Evolutionary conservation across 805 yeast genomes (phyloP).

Genomic region (Metschnikowia noctiluminum): DNA sequence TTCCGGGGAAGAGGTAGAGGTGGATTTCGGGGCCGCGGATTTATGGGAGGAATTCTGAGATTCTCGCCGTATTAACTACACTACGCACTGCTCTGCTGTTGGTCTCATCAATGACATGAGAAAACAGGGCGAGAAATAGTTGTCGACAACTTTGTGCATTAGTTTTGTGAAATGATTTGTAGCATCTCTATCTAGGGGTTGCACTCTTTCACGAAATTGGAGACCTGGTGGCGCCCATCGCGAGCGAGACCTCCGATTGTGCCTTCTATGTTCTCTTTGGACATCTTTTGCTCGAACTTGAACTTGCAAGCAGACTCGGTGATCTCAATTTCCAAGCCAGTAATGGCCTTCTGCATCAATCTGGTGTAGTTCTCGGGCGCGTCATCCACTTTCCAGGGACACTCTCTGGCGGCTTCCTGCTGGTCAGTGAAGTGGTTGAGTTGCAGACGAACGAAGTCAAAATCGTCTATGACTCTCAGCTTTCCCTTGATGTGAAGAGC

Average conservation of each 20-base stretch:
- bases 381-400: conserved; percentile 54
- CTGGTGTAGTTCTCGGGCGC: conserved; percentile 51
- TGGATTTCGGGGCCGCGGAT: conserved; percentile 14
- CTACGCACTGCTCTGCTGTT: not conserved
- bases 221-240: conserved; percentile 31
- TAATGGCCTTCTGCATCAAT: conserved; percentile 46
- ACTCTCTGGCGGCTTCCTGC: conserved; percentile 42
- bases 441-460: conserved; percentile 44
- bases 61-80: conserved; percentile 11
- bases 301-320: conserved; percentile 47
- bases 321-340: conserved; percentile 55
- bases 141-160: too few species aligned
- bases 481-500: conserved; percentile 55
- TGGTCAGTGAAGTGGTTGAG: conserved; percentile 43
- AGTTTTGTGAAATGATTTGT: not conserved
- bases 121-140: not conserved
- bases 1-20: conserved; percentile 13
- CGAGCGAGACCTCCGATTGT: conserved; percentile 45
- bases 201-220: conserved; percentile 21
- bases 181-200: conserved; percentile 8
- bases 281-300: conserved; percentile 55
- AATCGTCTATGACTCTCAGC: conserved; percentile 43
- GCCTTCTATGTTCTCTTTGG: conserved; percentile 46
- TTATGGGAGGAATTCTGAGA: conserved; percentile 8
- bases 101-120: not conserved